These are phyloP conservation scores for Ramalina intermedia DNA, from an alignment of 495 filamentous ascomycete genomes.

Conservation along the genomic window DNA sequence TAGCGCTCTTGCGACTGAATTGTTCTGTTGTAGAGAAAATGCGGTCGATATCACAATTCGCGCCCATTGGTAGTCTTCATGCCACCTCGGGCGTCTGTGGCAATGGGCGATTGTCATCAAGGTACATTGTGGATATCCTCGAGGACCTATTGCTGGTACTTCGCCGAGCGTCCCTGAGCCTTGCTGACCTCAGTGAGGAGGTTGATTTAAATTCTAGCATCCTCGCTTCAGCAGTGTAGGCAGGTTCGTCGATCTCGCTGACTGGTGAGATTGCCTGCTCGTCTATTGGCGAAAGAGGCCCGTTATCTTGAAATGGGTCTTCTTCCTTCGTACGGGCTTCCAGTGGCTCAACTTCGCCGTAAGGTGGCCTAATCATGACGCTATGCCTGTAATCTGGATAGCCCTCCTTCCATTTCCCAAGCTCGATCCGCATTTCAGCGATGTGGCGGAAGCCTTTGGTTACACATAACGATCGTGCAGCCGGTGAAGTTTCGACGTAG, in stretches of 20 bases:
- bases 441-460: slow-evolving; percentile 21
- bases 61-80: neutral
- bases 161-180: neutral
- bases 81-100: neutral
- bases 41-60: too few species aligned
- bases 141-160: neutral
- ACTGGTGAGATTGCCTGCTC: neutral
- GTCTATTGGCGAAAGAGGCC: too few species aligned
- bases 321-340: slow-evolving; percentile 8
- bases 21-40: too few species aligned
- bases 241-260: neutral
- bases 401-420: slow-evolving; percentile 5
- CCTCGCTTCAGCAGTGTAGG: slow-evolving; percentile 1
- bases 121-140: neutral
- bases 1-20: too few species aligned
- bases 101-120: neutral
- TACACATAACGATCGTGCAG: slow-evolving; percentile 21
- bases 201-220: slow-evolving; percentile 2
- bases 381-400: slow-evolving; percentile 8
- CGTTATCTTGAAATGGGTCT: neutral
- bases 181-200: slow-evolving; percentile 1
- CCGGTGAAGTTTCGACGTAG: slow-evolving; percentile 22
- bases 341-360: slow-evolving; percentile 1
- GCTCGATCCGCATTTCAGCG: slow-evolving; percentile 11
- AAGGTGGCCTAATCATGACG: slow-evolving; percentile 10